A percentile compares a stretch with the other conserved stretches of the same genome.
Evolutionary conservation across 2,329 filamentous ascomycete genomes (phyloP).

Genomic region (Apiospora sp.): DNA sequence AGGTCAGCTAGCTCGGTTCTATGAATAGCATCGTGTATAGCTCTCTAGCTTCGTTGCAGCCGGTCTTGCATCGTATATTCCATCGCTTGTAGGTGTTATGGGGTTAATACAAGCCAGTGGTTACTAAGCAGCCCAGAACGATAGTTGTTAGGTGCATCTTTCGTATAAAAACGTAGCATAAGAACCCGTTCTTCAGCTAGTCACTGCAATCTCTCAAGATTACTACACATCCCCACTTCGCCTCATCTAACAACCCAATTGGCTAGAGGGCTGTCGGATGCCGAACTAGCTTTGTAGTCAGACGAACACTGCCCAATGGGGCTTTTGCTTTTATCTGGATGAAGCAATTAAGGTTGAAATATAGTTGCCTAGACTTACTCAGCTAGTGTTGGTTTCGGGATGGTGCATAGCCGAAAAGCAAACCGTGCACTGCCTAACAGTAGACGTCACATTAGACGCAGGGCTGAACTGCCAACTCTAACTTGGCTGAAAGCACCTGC

Average conservation of each 20-base stretch:
- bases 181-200: background rate
- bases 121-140: background rate
- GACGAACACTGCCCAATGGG: background rate
- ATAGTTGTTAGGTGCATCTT: background rate
- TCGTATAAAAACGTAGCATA: background rate
- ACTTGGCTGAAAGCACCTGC: background rate
- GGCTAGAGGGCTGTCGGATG: background rate
- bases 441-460: background rate
- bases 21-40: constrained; percentile 1
- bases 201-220: background rate
- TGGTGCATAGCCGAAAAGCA: background rate
- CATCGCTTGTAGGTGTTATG: background rate
- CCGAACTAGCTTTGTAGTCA: background rate
- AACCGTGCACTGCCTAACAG: background rate
- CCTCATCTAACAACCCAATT: background rate
- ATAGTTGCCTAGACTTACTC: background rate
- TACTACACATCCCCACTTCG: background rate
- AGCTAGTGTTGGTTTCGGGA: background rate
- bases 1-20: background rate
- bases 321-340: background rate
- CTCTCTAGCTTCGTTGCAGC: background rate
- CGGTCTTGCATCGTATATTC: background rate
- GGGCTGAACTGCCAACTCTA: background rate
- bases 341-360: background rate
- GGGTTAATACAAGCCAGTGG: too few relatives aligned